phyloP scores from a whole-genome alignment of 371 early-diverging fungal species.

The Mucor circinelloides region DNA sequence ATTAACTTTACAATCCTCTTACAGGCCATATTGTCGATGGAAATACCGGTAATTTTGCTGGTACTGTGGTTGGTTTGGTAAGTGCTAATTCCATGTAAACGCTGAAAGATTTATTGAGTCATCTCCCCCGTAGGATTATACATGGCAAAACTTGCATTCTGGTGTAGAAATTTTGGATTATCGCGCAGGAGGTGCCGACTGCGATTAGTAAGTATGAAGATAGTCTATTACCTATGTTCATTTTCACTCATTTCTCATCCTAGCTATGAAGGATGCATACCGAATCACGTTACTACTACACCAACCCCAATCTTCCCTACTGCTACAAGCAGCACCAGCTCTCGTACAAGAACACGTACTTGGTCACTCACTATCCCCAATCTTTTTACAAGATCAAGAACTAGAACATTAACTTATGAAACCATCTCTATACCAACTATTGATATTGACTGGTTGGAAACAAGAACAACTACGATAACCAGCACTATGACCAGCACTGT shows the following conservation, averaged over 20 bases:
- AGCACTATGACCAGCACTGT: background rate
- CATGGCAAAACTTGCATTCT: slow-evolving; percentile 4
- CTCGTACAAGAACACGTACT: too few species aligned
- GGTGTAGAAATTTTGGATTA: slow-evolving; percentile 27
- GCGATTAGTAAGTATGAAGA: background rate
- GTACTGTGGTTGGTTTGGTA: slow-evolving; percentile 15
- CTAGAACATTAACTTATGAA: too few species aligned
- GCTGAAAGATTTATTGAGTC: too few species aligned
- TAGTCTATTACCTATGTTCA: too few species aligned
- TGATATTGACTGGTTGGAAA: background rate
- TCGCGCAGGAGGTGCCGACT: slow-evolving; percentile 10
- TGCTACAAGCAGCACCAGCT: background rate
- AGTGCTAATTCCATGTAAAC: too few species aligned
- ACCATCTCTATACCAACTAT: background rate
- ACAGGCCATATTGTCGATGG: slow-evolving; percentile 19
- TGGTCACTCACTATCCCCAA: too few species aligned
- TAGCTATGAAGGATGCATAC: slow-evolving; percentile 22
- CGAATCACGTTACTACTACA: background rate
- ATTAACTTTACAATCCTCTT: background rate
- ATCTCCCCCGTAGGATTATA: slow-evolving; percentile 13
- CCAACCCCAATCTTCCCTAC: background rate
- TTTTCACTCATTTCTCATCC: too few species aligned
- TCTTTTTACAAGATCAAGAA: too few species aligned
- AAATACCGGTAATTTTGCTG: slow-evolving; percentile 28
- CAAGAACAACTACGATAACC: background rate